Base-by-base conservation (phyloP, 1,284 basidiomycete species). In the Austroboletus novae-zelandiae region DNA sequence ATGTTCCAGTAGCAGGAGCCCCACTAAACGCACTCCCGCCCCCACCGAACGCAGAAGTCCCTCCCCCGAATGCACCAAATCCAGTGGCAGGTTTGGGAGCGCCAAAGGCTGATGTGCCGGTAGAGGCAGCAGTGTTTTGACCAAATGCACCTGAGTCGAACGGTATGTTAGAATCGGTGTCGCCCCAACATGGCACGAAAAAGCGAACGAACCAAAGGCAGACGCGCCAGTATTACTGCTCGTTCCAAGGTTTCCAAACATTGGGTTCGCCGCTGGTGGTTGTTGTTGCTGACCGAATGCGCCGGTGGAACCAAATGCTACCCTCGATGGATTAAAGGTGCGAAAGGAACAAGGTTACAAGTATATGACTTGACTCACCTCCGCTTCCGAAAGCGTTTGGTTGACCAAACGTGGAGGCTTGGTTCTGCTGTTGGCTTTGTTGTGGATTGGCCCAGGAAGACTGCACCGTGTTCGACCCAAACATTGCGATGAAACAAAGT, bases 381-480 rank as follows among this genome's bases (percentile, higher is more conserved):
- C 70, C 70, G 62, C 67, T 59, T 57, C 77, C 78, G 67, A 80
- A 79, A 52, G 68, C 62, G 60, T 61, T 67, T 44, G 77, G 75
- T 61, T 78, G 77, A 42, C 78, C 75, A 68, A 78, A 79, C 53
- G 74, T 68, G 49, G 72, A 70, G 49, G 66, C 61, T 40, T 69
- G 68, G 39, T 66, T 67, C 43, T 66, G 74, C 52, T 71, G 74
- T 57, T 73, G 79, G 51, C 73, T 74, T 59, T 80, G 78, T 60
- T 79, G 78, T 50, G 79, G 78, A 61, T 78, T 81, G 17, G 73
- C 74, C 87, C 86, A 89, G 45, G 82, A 73, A 47, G 84, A 86
- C 36, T 75, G 73, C 40, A 78, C 71, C 41, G 59, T 55, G 61
- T 70, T 76, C 52, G 71, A 69, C 51, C 75, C 75, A 61, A 87